Percentiles rank a stretch among this genome's conserved stretches.
Evolutionary conservation across 1,139 yeast genomes (phyloP).

Genomic region (Candida tunisiensis): DNA sequence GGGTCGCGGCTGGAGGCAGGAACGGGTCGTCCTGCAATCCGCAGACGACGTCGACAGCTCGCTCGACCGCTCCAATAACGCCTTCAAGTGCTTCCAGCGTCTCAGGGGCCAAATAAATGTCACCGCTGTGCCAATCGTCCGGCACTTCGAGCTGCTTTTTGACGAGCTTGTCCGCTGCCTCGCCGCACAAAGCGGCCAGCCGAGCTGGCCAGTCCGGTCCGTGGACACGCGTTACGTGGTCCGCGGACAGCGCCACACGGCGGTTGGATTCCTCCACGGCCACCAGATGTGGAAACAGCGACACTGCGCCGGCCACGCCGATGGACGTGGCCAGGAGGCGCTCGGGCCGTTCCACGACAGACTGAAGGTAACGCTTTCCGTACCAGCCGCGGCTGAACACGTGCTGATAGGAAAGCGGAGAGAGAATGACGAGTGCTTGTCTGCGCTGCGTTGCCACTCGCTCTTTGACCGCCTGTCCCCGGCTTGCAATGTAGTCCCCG

Average conservation of each 20-base stretch:
- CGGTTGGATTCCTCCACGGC: slow-evolving; percentile 33
- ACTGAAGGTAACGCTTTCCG: slow-evolving; percentile 43
- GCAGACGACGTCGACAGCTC: slow-evolving; percentile 48
- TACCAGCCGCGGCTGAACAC: slow-evolving; percentile 68
- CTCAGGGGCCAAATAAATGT: slow-evolving; percentile 53
- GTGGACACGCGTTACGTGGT: slow-evolving; percentile 60
- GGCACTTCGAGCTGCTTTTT: slow-evolving; percentile 57
- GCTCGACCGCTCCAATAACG: slow-evolving; percentile 62
- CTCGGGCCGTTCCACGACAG: slow-evolving; percentile 78
- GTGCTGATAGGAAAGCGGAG: slow-evolving; percentile 29
- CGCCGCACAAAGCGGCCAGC: slow-evolving; percentile 40
- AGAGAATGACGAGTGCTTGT: slow-evolving; percentile 10
- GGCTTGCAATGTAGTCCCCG: too few species aligned
- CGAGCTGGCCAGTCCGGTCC: slow-evolving; percentile 58
- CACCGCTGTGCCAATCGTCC: slow-evolving; percentile 70
- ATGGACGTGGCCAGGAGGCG: slow-evolving; percentile 58
- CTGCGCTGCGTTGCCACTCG: too few species aligned
- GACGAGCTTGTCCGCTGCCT: slow-evolving; percentile 38
- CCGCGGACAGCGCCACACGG: slow-evolving; percentile 27
- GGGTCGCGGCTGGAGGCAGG: slow-evolving; percentile 6
- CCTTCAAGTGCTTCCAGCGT: slow-evolving; percentile 67
- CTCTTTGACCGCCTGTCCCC: too few species aligned
- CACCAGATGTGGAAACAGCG: slow-evolving; percentile 50
- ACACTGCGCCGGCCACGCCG: slow-evolving; percentile 63
- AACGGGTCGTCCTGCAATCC: too few species aligned